Conservation (phyloP, 2,329 filamentous ascomycete species). For the Fonsecaea pedrosoi region DNA sequence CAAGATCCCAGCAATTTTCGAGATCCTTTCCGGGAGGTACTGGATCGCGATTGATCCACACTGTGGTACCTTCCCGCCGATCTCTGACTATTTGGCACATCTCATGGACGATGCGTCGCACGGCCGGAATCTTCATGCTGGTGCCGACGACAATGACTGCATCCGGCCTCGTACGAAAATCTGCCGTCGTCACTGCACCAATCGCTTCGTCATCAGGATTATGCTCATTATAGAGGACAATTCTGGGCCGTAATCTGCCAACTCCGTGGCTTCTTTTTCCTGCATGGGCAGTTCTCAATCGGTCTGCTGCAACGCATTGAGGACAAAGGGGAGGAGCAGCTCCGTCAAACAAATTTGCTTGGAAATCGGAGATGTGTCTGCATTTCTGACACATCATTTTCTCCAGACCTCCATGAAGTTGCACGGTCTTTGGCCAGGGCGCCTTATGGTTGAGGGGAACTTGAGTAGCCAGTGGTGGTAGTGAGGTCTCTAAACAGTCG, state of each 20-base stretch:
- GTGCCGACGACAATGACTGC: conserved; percentile 95
- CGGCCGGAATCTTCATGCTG: conserved; percentile 91
- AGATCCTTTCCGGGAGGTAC: conserved; percentile 83
- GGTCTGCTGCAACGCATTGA: conserved; percentile 75
- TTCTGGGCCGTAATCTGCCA: conserved; percentile 84
- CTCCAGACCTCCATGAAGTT: conserved; percentile 89
- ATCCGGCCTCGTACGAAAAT: conserved; percentile 84
- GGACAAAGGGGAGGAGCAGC: conserved; percentile 81
- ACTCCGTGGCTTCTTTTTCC: conserved; percentile 94
- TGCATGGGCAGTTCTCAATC: conserved; percentile 73
- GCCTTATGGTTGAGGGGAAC: conserved; percentile 83
- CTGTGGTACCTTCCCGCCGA: conserved; percentile 80
- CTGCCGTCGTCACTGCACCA: conserved; percentile 84
- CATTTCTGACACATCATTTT: conserved; percentile 99
- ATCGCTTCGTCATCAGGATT: conserved; percentile 98
- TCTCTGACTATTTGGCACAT: conserved; percentile 86
- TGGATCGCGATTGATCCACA: conserved; percentile 92
- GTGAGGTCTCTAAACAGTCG: conserved; percentile 86
- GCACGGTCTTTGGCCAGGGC: conserved; percentile 91
- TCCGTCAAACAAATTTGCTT: conserved; percentile 80
- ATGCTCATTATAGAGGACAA: conserved; percentile 96
- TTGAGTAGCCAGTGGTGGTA: conserved; percentile 78
- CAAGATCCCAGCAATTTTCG: conserved; percentile 90
- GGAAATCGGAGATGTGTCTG: conserved; percentile 74
- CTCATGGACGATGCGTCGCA: conserved; percentile 86